Evolutionary conservation across 306 rosid species (phyloP), one percentile per base, ranked within the genome.

Genomic region (Luffa acutangula): DNA sequence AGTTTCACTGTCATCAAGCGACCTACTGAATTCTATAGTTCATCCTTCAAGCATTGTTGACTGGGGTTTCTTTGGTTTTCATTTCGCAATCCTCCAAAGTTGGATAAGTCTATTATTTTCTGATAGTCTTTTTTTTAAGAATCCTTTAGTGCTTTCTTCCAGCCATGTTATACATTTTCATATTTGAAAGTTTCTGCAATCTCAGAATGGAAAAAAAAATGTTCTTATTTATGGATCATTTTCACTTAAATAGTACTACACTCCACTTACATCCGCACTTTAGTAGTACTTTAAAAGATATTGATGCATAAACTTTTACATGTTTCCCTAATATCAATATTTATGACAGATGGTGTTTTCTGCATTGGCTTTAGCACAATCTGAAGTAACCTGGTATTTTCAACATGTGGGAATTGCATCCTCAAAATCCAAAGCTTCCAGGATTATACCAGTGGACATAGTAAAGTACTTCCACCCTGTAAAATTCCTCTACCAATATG

Each of bases 341-440:
- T 76, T 89, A 58, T 42, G 13, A 67, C 96, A 95, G 98, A 95
- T 95, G 97, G 97, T 95, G 84, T 95, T 92, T 87, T 92, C 98
- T 80, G 98, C 98, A 69, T 86, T 95, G 97, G 97, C 97, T 83
- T 95, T 95, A 76, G 93, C 98, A 77, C 98, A 95, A 78, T 92
- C 90, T 86, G 98, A 95, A 87, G 98, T 93, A 82, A 83, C 87
- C 66, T 95, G 97, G 98, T 93, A 89, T 85, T 95, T 95, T 85
- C 97, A 90, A 82, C 98, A 95, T 83, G 93, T 90, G 57, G 97
- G 98, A 86, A 85, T 92, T 85, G 96, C 86, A 49, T 89, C 97
- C 58, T 91, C 97, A 80, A 95, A 86, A 88, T 92, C 97, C 72
- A 95, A 86, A 86, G 81, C 98, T 56, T 74, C 89, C 78, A 88